Percentiles rank a stretch among this genome's conserved stretches.
phyloP scores from a whole-genome alignment of 164 flowering plant genomes.

The Piper longum region DNA sequence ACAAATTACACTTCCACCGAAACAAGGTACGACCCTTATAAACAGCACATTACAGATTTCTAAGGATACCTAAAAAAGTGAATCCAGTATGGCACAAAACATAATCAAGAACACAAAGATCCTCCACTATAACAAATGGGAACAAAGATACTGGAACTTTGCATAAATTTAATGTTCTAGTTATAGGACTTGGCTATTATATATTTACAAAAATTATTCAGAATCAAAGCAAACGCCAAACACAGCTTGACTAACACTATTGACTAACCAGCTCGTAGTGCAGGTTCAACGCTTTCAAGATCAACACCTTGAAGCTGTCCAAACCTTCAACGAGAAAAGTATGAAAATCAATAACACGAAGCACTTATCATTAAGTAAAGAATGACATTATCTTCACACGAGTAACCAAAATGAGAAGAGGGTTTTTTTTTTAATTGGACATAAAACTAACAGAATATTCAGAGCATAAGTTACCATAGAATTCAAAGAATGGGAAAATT shows the following conservation, averaged over 20 bases:
- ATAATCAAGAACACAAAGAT: no score
- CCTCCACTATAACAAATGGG: neutral
- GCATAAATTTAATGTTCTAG: no score
- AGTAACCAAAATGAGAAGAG: no score
- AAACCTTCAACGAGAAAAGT: constrained; percentile 41
- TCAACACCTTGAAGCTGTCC: constrained; percentile 93
- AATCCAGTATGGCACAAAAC: neutral
- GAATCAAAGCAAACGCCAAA: no score
- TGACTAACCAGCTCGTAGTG: constrained; percentile 63
- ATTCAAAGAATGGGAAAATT: no score
- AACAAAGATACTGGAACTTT: no score
- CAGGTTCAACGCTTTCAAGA: constrained; percentile 69
- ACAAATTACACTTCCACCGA: neutral
- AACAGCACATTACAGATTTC: neutral
- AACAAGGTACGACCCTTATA: neutral
- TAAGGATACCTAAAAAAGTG: neutral
- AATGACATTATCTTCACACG: no score
- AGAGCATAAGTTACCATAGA: no score
- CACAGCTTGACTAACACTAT: neutral
- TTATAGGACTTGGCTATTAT: no score
- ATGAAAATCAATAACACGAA: neutral
- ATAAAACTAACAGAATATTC: no score
- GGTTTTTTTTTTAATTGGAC: no score
- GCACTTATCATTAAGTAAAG: neutral
- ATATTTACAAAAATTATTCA: neutral